These are phyloP conservation scores for Oldenlandia corymbosa DNA, from an alignment of 257 asterid species.

Conservation along the genomic window DNA sequence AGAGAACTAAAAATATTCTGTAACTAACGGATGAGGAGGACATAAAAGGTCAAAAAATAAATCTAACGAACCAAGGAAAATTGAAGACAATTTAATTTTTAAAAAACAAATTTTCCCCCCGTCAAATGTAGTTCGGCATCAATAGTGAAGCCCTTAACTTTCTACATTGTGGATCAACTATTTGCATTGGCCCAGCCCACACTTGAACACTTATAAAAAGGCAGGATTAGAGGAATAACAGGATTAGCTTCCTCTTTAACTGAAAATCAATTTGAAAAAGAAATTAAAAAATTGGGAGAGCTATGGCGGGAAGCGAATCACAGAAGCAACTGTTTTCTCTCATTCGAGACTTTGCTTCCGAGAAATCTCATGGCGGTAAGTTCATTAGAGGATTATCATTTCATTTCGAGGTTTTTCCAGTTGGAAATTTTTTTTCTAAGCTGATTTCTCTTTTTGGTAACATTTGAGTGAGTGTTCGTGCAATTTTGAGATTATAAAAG, in stretches of 20 bases:
- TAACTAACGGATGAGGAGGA: too few relatives aligned
- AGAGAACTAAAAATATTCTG: too few relatives aligned
- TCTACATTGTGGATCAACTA: too few relatives aligned
- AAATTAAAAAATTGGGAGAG: neutral
- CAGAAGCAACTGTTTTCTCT: slow-evolving; percentile 54
- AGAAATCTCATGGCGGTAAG: slow-evolving; percentile 77
- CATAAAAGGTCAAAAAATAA: too few relatives aligned
- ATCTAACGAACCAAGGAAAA: too few relatives aligned
- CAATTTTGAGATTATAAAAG: neutral
- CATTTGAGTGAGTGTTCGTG: neutral
- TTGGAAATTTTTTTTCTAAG: neutral
- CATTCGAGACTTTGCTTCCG: slow-evolving; percentile 60
- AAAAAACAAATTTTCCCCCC: too few relatives aligned
- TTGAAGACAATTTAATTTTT: too few relatives aligned
- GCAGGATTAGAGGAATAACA: neutral
- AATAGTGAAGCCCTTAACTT: too few relatives aligned
- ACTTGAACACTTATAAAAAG: neutral
- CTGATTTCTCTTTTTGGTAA: neutral
- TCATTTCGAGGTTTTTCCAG: neutral
- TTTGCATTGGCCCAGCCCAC: neutral
- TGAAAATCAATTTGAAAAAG: neutral
- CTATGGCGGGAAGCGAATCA: slow-evolving; percentile 82
- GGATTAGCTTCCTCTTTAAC: neutral
- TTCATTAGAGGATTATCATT: neutral
- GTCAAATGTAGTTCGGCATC: too few relatives aligned